Conservation (phyloP, 352 stramenopile genomes). For the Aphanomyces stellatus region DNA sequence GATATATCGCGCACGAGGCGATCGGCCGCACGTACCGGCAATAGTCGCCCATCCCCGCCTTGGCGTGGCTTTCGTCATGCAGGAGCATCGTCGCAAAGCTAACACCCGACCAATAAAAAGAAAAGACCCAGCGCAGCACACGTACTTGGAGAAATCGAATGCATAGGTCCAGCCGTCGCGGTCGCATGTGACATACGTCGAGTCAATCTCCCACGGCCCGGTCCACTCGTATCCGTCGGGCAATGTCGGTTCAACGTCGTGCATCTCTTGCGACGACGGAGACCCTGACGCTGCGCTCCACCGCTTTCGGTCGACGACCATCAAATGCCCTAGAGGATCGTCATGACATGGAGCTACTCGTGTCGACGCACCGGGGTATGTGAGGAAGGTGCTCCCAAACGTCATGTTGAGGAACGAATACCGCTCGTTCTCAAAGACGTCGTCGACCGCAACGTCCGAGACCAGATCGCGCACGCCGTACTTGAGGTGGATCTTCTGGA, state of each 20-base stretch:
- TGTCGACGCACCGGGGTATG: conserved; percentile 33
- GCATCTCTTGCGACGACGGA: conserved; percentile 46
- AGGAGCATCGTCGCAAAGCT: conserved; percentile 11
- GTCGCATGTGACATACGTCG: conserved; percentile 42
- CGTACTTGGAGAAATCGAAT: conserved; percentile 65
- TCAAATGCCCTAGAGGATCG: conserved; percentile 49
- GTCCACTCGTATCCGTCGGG: conserved; percentile 41
- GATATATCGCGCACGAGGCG: no score
- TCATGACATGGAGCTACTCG: background rate
- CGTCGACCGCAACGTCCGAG: conserved; percentile 54
- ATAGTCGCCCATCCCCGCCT: conserved; percentile 2
- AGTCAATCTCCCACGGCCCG: conserved; percentile 52
- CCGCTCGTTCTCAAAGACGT: conserved; percentile 73
- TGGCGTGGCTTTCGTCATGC: background rate
- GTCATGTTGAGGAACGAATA: conserved; percentile 75
- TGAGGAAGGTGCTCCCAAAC: conserved; percentile 35
- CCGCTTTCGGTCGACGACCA: conserved; percentile 50
- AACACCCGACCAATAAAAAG: background rate
- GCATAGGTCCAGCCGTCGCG: conserved; percentile 64
- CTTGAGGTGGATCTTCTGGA: conserved; percentile 52
- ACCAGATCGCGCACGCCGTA: conserved; percentile 63
- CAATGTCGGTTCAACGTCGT: conserved; percentile 53
- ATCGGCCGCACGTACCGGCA: background rate
- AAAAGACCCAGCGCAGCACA: background rate
- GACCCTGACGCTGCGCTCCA: conserved; percentile 50